Conservation (phyloP, 1,284 basidiomycete species). For the Gomphus sp. region DNA sequence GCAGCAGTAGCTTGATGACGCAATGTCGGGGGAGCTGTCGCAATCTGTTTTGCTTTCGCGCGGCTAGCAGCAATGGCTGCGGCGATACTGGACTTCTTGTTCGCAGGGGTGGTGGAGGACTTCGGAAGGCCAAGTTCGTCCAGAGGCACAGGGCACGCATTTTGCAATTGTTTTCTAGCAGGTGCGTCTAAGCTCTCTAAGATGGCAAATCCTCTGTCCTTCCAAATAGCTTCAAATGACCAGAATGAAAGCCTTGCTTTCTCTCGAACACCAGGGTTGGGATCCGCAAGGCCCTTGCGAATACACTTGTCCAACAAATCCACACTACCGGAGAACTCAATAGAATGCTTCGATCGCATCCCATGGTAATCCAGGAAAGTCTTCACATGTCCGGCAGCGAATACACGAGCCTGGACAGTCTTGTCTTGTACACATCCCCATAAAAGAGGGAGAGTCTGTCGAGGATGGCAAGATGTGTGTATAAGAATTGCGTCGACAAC, state of each 20-base stretch:
- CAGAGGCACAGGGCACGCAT: slow-evolving; percentile 58
- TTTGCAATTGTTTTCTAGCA: slow-evolving; percentile 80
- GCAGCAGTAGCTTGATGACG: slow-evolving; percentile 69
- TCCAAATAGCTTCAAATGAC: slow-evolving; percentile 74
- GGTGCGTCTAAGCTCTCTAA: slow-evolving; percentile 60
- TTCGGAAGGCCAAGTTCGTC: slow-evolving; percentile 28
- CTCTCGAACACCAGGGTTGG: slow-evolving; percentile 75
- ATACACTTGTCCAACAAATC: slow-evolving; percentile 67
- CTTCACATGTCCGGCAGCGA: slow-evolving; percentile 59
- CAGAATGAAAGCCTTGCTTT: slow-evolving; percentile 72
- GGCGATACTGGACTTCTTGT: slow-evolving; percentile 70
- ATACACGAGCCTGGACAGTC: slow-evolving; percentile 71
- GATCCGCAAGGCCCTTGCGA: slow-evolving; percentile 66
- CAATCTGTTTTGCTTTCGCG: slow-evolving; percentile 76
- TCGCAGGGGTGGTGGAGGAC: slow-evolving; percentile 38
- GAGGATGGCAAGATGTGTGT: slow-evolving; percentile 65
- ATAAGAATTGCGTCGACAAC: slow-evolving; percentile 62
- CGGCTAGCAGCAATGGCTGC: slow-evolving; percentile 77
- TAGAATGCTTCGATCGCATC: slow-evolving; percentile 45
- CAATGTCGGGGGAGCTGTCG: slow-evolving; percentile 64
- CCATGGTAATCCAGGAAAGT: slow-evolving; percentile 67
- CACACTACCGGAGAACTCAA: slow-evolving; percentile 58
- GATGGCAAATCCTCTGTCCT: slow-evolving; percentile 53
- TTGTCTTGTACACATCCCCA: slow-evolving; percentile 76
- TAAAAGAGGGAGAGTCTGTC: slow-evolving; percentile 64